A percentile compares a stretch with the other conserved stretches of the same genome.
Conservation (phyloP, 129 eudicot genomes). For the Chrysanthemum makinoi region DNA sequence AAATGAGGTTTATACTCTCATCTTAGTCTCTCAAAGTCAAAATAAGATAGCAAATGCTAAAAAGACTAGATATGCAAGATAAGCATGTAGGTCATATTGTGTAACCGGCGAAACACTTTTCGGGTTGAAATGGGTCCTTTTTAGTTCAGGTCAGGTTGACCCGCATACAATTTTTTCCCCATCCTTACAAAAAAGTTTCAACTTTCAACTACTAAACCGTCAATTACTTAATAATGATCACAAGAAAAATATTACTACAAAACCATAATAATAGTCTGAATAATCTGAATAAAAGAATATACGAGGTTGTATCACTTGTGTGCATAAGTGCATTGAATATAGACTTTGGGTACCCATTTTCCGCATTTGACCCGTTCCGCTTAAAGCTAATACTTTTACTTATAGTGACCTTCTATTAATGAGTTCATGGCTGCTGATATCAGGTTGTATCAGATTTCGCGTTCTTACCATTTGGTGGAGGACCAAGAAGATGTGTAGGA, state of each 20-base stretch:
- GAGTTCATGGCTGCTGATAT: slow-evolving; percentile 18
- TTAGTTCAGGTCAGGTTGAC: neutral
- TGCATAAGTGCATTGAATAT: neutral
- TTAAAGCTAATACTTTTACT: neutral
- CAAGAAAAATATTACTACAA: too few species aligned
- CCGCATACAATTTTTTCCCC: neutral
- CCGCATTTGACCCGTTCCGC: neutral
- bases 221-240: neutral
- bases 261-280: too few species aligned
- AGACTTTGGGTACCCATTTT: neutral
- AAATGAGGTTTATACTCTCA: slow-evolving; percentile 65
- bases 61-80: neutral
- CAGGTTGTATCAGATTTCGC: slow-evolving; percentile 89
- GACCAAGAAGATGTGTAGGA: slow-evolving; percentile 97
- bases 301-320: too few species aligned
- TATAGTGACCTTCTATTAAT: neutral
- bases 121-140: neutral
- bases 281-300: too few species aligned
- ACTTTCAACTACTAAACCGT: neutral
- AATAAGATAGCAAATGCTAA: neutral
- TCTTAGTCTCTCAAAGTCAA: slow-evolving; percentile 7
- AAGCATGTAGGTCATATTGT: neutral
- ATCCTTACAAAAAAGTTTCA: neutral
- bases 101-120: neutral
- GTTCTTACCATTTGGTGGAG: slow-evolving; percentile 97